phyloP scores from a whole-genome alignment of 768 basidiomycete species.

The Postia placenta region DNA sequence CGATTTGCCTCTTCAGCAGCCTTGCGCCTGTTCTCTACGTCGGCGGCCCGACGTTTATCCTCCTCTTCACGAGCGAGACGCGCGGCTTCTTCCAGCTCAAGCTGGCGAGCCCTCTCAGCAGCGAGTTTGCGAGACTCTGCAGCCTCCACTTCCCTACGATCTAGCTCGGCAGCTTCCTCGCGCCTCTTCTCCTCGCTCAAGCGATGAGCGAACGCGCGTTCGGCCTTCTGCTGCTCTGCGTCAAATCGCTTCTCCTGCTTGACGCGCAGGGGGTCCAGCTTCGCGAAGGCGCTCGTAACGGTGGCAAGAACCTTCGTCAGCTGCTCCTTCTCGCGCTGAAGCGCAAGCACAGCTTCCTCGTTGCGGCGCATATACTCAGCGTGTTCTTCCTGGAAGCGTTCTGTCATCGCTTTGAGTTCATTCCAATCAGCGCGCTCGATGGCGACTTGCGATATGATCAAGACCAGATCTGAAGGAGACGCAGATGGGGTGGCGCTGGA shows the following conservation, averaged over 20 bases:
- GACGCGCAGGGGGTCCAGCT: slow-evolving; percentile 23
- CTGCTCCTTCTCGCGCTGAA: slow-evolving; percentile 25
- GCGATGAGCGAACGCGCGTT: not conserved
- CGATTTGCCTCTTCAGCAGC: slow-evolving; percentile 1
- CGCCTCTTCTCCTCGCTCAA: not conserved
- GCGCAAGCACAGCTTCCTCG: slow-evolving; percentile 19
- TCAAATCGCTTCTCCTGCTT: slow-evolving; percentile 17
- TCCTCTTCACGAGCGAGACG: not conserved
- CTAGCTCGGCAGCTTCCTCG: not conserved
- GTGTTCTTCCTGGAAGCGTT: slow-evolving; percentile 12
- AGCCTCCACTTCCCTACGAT: not conserved
- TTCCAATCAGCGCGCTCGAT: slow-evolving; percentile 15
- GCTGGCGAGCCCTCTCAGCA: not conserved
- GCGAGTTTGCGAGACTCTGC: not conserved
- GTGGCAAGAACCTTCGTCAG: slow-evolving; percentile 12
- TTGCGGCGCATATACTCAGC: slow-evolving; percentile 22
- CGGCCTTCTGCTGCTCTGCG: slow-evolving; percentile 3
- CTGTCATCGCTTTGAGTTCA: slow-evolving; percentile 11
- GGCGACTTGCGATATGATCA: slow-evolving; percentile 8
- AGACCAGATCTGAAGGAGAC: slow-evolving; percentile 2
- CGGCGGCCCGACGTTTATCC: not conserved
- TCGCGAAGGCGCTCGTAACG: slow-evolving; percentile 25
- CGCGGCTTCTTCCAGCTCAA: not conserved
- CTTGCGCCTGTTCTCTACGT: not conserved
- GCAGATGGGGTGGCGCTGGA: not conserved